Percentiles rank a stretch among this genome's conserved stretches.
phyloP scores from a whole-genome alignment of 805 yeast species.

The Lipomyces sp. region DNA sequence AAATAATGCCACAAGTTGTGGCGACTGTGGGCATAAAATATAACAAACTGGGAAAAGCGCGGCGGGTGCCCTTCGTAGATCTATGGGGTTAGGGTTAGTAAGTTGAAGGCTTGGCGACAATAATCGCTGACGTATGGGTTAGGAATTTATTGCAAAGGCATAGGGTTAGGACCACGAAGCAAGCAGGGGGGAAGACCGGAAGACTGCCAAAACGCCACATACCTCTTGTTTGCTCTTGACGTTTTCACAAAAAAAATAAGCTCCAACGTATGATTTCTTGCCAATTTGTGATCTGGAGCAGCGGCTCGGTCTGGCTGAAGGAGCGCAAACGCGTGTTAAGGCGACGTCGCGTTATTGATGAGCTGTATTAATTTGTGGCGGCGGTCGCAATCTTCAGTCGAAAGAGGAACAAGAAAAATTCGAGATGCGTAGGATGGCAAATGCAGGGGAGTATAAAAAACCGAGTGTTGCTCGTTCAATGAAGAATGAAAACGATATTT shows the following conservation, averaged over 20 bases:
- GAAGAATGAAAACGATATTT: no score
- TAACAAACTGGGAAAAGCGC: neutral
- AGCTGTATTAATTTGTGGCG: no score
- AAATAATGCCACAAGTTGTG: constrained; percentile 1
- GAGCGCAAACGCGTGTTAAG: neutral
- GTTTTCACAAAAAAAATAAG: neutral
- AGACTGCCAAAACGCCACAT: neutral
- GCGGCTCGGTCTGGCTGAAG: neutral
- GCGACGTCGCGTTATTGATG: no score
- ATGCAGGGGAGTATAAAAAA: no score
- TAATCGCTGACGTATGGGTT: neutral
- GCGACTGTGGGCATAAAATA: neutral
- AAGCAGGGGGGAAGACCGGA: no score
- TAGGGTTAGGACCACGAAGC: neutral
- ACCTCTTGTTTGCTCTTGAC: neutral
- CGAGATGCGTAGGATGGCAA: no score
- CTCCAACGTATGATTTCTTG: no score
- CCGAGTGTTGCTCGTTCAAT: no score
- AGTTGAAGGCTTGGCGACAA: neutral
- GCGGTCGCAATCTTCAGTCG: no score
- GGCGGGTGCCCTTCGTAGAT: neutral
- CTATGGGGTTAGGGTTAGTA: constrained; percentile 14
- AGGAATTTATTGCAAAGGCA: neutral
- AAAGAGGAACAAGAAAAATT: no score
- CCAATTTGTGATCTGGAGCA: neutral